Conservation (phyloP, 495 filamentous ascomycete genomes). For the Evansstolkia leycettana region DNA sequence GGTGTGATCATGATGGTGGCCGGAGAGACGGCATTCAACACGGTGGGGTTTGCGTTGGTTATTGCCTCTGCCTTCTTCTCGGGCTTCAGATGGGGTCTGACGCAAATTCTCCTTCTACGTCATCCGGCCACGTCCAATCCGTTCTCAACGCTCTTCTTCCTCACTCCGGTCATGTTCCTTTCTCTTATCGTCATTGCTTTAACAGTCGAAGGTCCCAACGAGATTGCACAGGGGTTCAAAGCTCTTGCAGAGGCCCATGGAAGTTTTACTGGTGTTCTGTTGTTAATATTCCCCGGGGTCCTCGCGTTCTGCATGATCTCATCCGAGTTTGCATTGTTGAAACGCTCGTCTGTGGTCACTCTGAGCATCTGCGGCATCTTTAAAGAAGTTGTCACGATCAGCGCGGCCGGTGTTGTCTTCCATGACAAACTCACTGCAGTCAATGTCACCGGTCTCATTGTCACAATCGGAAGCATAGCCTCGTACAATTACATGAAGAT, state of each 20-base stretch:
- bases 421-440: constrained; percentile 79
- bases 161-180: constrained; percentile 92
- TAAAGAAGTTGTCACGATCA: constrained; percentile 97
- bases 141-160: constrained; percentile 93
- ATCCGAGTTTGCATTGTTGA: constrained; percentile 87
- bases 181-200: constrained; percentile 70
- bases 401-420: constrained; percentile 77
- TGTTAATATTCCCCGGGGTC: constrained; percentile 79
- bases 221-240: constrained; percentile 49
- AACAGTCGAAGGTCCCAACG: constrained; percentile 67
- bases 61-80: constrained; percentile 90
- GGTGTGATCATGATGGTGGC: constrained; percentile 99
- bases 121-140: constrained; percentile 95
- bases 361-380: constrained; percentile 96
- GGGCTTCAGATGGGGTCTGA: constrained; percentile 94
- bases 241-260: constrained; percentile 56
- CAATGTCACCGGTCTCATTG: constrained; percentile 76
- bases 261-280: constrained; percentile 33
- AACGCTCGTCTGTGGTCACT: constrained; percentile 93
- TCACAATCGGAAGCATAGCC: constrained; percentile 77
- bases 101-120: constrained; percentile 87
- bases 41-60: constrained; percentile 79
- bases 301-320: constrained; percentile 96
- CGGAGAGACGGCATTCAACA: constrained; percentile 84
- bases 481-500: constrained; percentile 96